A percentile compares a stretch with the other conserved stretches of the same genome.
Evolutionary conservation across 2,329 filamentous ascomycete species (phyloP).

Genomic region (Cercospora sp.): DNA sequence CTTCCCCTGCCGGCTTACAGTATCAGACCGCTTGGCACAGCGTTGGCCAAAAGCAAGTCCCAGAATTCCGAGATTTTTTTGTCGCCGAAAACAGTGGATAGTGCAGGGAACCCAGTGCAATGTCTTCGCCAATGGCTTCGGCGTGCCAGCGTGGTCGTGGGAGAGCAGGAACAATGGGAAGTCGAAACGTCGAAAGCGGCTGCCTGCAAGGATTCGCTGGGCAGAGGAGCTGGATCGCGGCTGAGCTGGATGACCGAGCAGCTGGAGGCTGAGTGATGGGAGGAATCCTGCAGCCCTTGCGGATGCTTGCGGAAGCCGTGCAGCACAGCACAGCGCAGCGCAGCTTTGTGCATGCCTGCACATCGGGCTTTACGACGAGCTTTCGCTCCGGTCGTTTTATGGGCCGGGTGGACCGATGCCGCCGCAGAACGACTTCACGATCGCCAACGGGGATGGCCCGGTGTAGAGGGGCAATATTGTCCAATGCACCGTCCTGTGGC

Average conservation of each 20-base stretch:
- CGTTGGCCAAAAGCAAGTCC: neutral
- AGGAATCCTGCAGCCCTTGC: constrained; percentile 1
- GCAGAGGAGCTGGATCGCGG: neutral
- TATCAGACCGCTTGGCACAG: neutral
- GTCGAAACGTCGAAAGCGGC: constrained; percentile 7
- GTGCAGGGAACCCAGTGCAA: neutral
- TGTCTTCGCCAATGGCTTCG: neutral
- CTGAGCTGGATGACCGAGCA: neutral
- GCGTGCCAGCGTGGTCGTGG: neutral
- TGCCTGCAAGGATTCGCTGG: neutral
- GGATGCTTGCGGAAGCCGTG: neutral
- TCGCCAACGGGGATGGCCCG: neutral
- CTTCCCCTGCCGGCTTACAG: neutral
- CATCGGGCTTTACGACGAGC: neutral
- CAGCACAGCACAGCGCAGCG: neutral
- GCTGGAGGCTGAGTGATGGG: neutral
- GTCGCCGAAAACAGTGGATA: neutral
- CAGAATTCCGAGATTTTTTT: neutral
- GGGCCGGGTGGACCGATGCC: neutral
- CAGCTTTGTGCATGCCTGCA: constrained; percentile 10
- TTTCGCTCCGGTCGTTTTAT: neutral
- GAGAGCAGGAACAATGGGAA: neutral
- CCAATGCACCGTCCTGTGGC: neutral
- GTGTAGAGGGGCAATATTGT: neutral
- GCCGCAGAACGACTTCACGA: neutral